These are phyloP conservation scores for Macrotyloma uniflorum DNA, from an alignment of 306 rosid species.

Conservation along the genomic window DNA sequence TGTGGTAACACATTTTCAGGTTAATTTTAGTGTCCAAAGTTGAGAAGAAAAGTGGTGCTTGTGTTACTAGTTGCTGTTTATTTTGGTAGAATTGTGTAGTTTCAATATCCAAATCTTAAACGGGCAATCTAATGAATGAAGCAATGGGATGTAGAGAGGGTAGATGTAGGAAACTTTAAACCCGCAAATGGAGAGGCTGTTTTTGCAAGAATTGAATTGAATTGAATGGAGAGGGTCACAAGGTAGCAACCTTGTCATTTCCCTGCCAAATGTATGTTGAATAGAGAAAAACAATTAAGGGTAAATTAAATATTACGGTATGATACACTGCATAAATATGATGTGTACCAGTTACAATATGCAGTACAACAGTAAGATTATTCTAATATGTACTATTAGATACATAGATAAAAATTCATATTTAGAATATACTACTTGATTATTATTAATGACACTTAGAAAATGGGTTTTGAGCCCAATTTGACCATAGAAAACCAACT, in stretches of 20 bases:
- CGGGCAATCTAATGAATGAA: neutral
- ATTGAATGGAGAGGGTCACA: neutral
- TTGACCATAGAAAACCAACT: too few species aligned
- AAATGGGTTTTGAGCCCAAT: too few species aligned
- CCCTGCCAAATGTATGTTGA: neutral
- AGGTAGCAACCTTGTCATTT: neutral
- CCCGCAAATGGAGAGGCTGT: neutral
- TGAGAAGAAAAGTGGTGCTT: neutral
- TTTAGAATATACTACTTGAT: neutral
- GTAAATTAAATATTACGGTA: neutral
- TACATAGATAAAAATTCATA: neutral
- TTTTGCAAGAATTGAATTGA: neutral
- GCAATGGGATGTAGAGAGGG: neutral
- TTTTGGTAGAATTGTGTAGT: neutral
- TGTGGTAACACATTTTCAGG: neutral
- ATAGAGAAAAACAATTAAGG: neutral
- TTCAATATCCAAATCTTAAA: constrained; percentile 8
- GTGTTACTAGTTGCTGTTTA: neutral
- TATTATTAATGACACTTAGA: too few species aligned
- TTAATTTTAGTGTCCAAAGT: neutral
- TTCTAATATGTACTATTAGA: neutral
- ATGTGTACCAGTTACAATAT: neutral
- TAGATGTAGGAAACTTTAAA: neutral
- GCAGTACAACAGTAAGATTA: neutral
- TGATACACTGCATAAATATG: neutral